Evolutionary conservation across 1,284 basidiomycete species (phyloP), one percentile per base, ranked within the genome.

Genomic region (Kwoniella shivajii): DNA sequence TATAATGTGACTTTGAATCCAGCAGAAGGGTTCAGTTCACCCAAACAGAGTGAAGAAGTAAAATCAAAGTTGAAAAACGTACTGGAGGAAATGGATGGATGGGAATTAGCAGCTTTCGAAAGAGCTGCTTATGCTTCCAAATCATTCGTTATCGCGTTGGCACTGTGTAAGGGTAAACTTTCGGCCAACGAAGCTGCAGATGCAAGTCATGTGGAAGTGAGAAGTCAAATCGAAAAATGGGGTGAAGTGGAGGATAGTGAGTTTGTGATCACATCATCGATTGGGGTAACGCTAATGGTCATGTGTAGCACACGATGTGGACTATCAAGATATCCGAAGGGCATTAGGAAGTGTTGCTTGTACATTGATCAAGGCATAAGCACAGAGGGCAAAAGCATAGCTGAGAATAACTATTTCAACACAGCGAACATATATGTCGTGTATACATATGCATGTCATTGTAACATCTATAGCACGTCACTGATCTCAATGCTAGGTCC

Each of bases 211-310:
- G 95, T 96, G 7, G 96, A 99, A 77, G 94, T 99, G 0, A 84
- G 87, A 57, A 92, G 89, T 71, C 96, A 99, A 79, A 97, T 97
- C 61, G 85, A 95, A 76, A 83, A 86, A 49, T 99, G 96, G 96
- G 96, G 96, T 24, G 92, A 96, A 78, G 96, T 99, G 0, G 96
- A 99, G 81, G 96, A 99, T 77, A 90, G 93, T 96, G 6, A 48
- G 55, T 34, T 16, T 20, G 13, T 27, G 42, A 18, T 37, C 43
- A 14, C 14, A 39, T 38, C 18, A 9, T 22, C 26, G 1, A 16
- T 10, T 45, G 10, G 20, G 3, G n/a, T n/a, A 18, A 24, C 10
- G 20, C 34, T 9, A 26, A 29, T 46, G 18, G 22, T 16, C 9
- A 38, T n/a, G n/a, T 10, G 26, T 73, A 94, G 92, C 92, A 26